Evolutionary conservation across 2,329 filamentous ascomycete species (phyloP).

Genomic region (Cytospora mali): DNA sequence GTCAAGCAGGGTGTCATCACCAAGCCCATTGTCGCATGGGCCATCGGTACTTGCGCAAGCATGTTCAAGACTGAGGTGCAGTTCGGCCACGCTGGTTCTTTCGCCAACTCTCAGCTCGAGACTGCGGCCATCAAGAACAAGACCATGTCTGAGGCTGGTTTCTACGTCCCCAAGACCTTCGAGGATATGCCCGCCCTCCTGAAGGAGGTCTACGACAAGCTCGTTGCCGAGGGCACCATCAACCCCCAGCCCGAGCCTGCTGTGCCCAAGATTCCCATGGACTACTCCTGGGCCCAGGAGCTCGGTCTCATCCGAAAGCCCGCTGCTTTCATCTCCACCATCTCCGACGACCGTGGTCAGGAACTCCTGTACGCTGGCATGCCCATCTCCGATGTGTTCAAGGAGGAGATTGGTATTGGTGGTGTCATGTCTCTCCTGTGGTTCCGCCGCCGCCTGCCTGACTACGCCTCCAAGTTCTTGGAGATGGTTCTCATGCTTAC

Average conservation of each 20-base stretch:
- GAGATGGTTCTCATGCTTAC: conserved; percentile 99
- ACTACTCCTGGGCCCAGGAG: conserved; percentile 99
- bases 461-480: conserved; percentile 97
- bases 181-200: conserved; percentile 87
- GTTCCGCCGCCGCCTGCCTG: conserved; percentile 97
- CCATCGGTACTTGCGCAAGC: conserved; percentile 97
- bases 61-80: conserved; percentile 99
- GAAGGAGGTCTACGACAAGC: conserved; percentile 81
- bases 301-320: conserved; percentile 99
- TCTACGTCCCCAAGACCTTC: conserved; percentile 93
- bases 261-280: conserved; percentile 98
- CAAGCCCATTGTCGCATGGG: conserved; percentile 99
- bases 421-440: conserved; percentile 99
- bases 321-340: conserved; percentile 99
- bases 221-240: conserved; percentile 83
- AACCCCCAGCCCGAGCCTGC: conserved; percentile 84
- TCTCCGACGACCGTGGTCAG: conserved; percentile 99
- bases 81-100: conserved; percentile 97
- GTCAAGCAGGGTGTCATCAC: conserved; percentile 93
- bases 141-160: conserved; percentile 91
- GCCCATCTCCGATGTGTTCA: conserved; percentile 99
- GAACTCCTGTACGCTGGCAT: conserved; percentile 98
- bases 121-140: conserved; percentile 97
- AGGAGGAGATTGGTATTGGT: conserved; percentile 97
- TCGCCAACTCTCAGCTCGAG: conserved; percentile 99